These are phyloP conservation scores for Colletotrichum neosansevieriae DNA, from an alignment of 2,329 filamentous ascomycete species.

Conservation along the genomic window DNA sequence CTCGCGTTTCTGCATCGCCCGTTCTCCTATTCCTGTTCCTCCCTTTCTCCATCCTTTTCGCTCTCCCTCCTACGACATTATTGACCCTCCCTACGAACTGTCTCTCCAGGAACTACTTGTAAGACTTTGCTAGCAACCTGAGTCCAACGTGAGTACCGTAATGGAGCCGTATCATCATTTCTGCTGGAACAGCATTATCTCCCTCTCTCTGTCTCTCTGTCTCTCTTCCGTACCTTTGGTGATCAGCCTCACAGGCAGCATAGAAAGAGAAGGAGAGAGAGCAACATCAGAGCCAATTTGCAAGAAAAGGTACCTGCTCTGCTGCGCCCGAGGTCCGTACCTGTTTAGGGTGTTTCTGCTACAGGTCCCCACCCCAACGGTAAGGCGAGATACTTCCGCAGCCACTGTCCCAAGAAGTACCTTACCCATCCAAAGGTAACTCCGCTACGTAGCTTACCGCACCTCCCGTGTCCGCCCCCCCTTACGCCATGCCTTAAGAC, in stretches of 20 bases:
- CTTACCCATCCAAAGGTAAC: background rate
- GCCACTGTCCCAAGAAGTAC: background rate
- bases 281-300: slow-evolving; percentile 22
- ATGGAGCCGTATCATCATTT: no score
- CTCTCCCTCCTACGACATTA: slow-evolving; percentile 4
- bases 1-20: background rate
- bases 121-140: slow-evolving; percentile 7
- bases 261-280: slow-evolving; percentile 14
- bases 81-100: slow-evolving; percentile 11
- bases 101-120: background rate
- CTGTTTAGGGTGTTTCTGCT: slow-evolving; percentile 23
- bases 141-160: background rate
- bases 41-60: slow-evolving; percentile 21
- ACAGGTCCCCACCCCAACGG: slow-evolving; percentile 20
- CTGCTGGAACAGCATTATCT: no score
- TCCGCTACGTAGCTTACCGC: slow-evolving; percentile 18
- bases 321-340: slow-evolving; percentile 14
- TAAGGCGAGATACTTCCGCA: slow-evolving; percentile 30
- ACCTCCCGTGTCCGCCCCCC: slow-evolving; percentile 22
- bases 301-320: slow-evolving; percentile 31
- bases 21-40: background rate
- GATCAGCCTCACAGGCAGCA: background rate
- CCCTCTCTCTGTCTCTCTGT: no score
- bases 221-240: background rate
- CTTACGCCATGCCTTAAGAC: slow-evolving; percentile 19